Conservation (phyloP, 345 rosid genomes). For the Streptanthus diversifolius region DNA sequence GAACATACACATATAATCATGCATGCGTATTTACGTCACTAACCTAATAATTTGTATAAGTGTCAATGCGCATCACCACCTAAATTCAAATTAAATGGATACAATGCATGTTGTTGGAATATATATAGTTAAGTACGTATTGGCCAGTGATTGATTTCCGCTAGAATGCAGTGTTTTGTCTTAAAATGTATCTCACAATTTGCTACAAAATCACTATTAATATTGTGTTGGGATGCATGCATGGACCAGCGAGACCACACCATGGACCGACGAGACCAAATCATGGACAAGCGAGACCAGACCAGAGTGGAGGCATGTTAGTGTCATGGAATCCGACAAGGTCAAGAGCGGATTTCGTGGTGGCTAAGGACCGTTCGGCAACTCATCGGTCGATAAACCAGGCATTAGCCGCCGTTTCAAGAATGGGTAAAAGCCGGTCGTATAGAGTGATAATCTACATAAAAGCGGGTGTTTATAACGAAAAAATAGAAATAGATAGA, state of each 20-base stretch:
- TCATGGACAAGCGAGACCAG: constrained; percentile 10
- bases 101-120: background rate
- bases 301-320: constrained; percentile 39
- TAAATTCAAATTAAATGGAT: background rate
- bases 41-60: background rate
- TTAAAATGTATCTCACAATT: background rate
- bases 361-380: constrained; percentile 31
- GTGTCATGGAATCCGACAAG: constrained; percentile 41
- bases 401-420: constrained; percentile 37
- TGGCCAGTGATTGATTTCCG: background rate
- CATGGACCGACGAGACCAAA: constrained; percentile 7
- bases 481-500: constrained; percentile 49
- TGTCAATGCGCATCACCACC: background rate
- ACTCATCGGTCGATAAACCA: constrained; percentile 28
- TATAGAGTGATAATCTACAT: constrained; percentile 49
- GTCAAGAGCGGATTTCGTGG: constrained; percentile 36
- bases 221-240: constrained; percentile 15
- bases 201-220: background rate
- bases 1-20: background rate
- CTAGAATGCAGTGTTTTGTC: background rate
- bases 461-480: constrained; percentile 65
- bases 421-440: constrained; percentile 35
- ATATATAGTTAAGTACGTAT: background rate
- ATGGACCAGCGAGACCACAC: background rate
- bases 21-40: background rate